phyloP scores from a whole-genome alignment of 2,329 filamentous ascomycete genomes.

The Immersiporthe knoxdaviesiana region DNA sequence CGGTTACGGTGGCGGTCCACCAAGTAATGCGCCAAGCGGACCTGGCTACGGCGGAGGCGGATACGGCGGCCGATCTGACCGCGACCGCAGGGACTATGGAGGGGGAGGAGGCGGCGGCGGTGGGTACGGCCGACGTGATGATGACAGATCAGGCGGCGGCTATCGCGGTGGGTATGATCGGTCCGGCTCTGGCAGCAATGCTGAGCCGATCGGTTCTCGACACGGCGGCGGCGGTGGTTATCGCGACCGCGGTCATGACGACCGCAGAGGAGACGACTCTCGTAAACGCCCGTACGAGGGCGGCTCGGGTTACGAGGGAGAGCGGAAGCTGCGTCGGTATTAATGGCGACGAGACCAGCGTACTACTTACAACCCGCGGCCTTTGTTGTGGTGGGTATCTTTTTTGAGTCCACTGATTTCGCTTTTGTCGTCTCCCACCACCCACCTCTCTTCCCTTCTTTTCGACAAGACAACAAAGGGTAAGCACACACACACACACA shows the following conservation, averaged over 20 bases:
- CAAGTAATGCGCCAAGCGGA: conserved; percentile 61
- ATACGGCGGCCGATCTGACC: conserved; percentile 43
- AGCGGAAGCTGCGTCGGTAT: conserved; percentile 67
- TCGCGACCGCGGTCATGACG: conserved; percentile 53
- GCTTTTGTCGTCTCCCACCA: conserved; percentile 30
- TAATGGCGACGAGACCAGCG: conserved; percentile 45
- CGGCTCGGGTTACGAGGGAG: conserved; percentile 75
- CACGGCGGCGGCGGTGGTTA: conserved; percentile 49
- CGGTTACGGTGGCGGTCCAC: conserved; percentile 34
- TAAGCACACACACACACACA: conserved; percentile 37
- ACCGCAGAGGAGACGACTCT: conserved; percentile 54
- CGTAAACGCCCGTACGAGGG: conserved; percentile 76
- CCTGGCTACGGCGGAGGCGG: conserved; percentile 56
- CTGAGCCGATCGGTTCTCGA: conserved; percentile 31
- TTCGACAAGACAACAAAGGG: conserved; percentile 33
- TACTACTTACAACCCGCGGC: conserved; percentile 37
- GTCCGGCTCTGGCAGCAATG: conserved; percentile 59
- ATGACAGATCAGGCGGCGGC: conserved; percentile 34
- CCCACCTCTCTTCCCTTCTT: conserved; percentile 31
- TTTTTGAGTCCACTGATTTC: conserved; percentile 36
- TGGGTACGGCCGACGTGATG: conserved; percentile 38
- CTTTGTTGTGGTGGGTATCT: conserved; percentile 56
- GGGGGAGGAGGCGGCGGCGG: conserved; percentile 43
- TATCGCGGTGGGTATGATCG: conserved; percentile 45
- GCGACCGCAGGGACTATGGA: conserved; percentile 47